A percentile compares a stretch with the other conserved stretches of the same genome.
These are phyloP conservation scores for Meyerozyma sp. DNA, from an alignment of 1,139 yeast genomes.

Conservation along the genomic window DNA sequence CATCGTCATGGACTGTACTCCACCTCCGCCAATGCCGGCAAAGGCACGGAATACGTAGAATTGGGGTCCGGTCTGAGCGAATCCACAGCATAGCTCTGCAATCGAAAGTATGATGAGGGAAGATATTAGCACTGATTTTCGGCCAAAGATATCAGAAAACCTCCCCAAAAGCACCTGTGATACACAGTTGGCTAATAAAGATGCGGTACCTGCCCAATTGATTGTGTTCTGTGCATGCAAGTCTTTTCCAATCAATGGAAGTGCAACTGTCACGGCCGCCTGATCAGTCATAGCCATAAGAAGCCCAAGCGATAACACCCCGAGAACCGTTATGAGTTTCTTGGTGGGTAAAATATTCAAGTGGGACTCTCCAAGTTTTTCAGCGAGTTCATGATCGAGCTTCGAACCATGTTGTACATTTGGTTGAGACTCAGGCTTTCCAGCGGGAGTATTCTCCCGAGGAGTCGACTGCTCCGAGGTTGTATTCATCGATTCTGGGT, in stretches of 20 bases:
- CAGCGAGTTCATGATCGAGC: constrained; percentile 10
- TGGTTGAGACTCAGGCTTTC: background rate
- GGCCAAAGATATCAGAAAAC: constrained; percentile 21
- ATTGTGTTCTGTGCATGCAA: constrained; percentile 32
- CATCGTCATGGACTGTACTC: constrained; percentile 16
- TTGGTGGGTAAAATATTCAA: constrained; percentile 20
- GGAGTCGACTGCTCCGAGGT: background rate
- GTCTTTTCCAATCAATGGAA: constrained; percentile 31
- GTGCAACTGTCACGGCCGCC: constrained; percentile 37
- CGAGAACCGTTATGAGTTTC: constrained; percentile 20
- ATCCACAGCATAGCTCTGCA: constrained; percentile 16
- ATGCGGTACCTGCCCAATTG: constrained; percentile 51
- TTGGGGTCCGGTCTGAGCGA: constrained; percentile 14
- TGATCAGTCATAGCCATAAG: constrained; percentile 28
- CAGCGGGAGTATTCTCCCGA: background rate
- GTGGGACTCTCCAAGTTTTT: constrained; percentile 24
- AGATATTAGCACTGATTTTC: constrained; percentile 13
- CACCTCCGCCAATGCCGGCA: constrained; percentile 18
- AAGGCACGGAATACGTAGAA: constrained; percentile 17
- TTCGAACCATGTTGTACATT: background rate
- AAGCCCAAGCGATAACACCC: constrained; percentile 17
- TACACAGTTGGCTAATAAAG: constrained; percentile 40
- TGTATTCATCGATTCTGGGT: background rate
- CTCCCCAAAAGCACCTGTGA: constrained; percentile 43
- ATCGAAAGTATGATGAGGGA: constrained; percentile 12